Conservation (phyloP, 208 protist species). For the Angomonas ambiguus region DNA sequence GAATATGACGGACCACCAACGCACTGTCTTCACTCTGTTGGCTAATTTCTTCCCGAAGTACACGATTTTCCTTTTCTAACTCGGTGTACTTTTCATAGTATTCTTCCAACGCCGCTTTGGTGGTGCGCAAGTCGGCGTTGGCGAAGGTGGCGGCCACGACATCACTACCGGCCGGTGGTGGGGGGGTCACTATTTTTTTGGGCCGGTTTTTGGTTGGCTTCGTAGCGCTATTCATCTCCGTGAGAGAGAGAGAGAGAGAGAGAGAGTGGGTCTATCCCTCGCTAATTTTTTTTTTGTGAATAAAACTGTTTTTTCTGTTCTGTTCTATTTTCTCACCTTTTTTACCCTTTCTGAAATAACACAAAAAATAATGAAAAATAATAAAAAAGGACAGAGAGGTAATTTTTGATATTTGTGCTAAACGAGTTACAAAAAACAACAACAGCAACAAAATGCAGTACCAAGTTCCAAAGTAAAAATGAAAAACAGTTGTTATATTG, state of each 20-base stretch:
- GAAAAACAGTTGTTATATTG: too few species aligned
- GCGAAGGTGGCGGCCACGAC: constrained; percentile 49
- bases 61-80: constrained; percentile 35
- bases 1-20: constrained; percentile 42
- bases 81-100: constrained; percentile 41
- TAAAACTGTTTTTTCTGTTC: too few species aligned
- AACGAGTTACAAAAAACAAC: too few species aligned
- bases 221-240: background rate
- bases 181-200: background rate
- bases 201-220: background rate
- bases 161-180: constrained; percentile 21
- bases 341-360: background rate
- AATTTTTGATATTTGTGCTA: too few species aligned
- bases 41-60: constrained; percentile 40
- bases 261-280: too few species aligned
- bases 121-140: constrained; percentile 44
- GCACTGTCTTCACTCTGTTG: constrained; percentile 53
- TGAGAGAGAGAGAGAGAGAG: too few species aligned
- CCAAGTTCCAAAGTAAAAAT: too few species aligned
- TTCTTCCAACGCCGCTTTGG: constrained; percentile 35
- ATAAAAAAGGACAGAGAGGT: too few species aligned
- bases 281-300: too few species aligned
- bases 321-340: background rate
- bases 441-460: too few species aligned
- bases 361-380: background rate